These are phyloP conservation scores for Yamadazyma dushanensis DNA, from an alignment of 1,139 yeast species.

Conservation along the genomic window DNA sequence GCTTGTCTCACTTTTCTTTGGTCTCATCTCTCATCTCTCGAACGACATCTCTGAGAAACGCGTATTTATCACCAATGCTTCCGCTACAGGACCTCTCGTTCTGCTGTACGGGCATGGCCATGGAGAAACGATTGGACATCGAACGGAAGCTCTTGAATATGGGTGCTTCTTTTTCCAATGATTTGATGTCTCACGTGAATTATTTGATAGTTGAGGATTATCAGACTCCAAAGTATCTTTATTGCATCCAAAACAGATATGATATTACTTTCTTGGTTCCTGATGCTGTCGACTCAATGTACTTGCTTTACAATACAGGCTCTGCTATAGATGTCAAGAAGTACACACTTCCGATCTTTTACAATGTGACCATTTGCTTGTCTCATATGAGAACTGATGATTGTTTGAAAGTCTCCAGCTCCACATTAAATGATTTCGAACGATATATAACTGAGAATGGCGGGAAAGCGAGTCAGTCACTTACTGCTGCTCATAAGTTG, in stretches of 20 bases:
- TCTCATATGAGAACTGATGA: slow-evolving; percentile 46
- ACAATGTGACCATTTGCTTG: slow-evolving; percentile 48
- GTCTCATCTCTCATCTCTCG: not conserved
- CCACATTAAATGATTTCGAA: slow-evolving; percentile 7
- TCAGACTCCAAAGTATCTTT: slow-evolving; percentile 67
- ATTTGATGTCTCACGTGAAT: slow-evolving; percentile 67
- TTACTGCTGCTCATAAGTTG: slow-evolving; percentile 52
- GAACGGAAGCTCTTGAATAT: slow-evolving; percentile 47
- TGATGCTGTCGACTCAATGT: slow-evolving; percentile 11
- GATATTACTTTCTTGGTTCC: slow-evolving; percentile 56
- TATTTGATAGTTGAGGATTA: slow-evolving; percentile 68
- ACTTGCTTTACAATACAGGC: slow-evolving; percentile 20
- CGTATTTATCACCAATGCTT: slow-evolving; percentile 7
- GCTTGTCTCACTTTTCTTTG: too few relatives aligned
- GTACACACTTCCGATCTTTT: slow-evolving; percentile 45
- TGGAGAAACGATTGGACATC: slow-evolving; percentile 29
- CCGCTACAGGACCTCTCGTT: slow-evolving; percentile 39
- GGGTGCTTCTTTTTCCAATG: slow-evolving; percentile 65
- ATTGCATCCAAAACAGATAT: slow-evolving; percentile 56
- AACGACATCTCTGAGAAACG: not conserved
- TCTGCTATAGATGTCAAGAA: slow-evolving; percentile 33
- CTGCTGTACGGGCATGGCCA: slow-evolving; percentile 45
- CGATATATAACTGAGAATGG: slow-evolving; percentile 50
- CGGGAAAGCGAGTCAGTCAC: slow-evolving; percentile 58
- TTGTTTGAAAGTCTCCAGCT: slow-evolving; percentile 4